Base-by-base conservation (phyloP, 768 basidiomycete species). In the Mycena albidolilacea region DNA sequence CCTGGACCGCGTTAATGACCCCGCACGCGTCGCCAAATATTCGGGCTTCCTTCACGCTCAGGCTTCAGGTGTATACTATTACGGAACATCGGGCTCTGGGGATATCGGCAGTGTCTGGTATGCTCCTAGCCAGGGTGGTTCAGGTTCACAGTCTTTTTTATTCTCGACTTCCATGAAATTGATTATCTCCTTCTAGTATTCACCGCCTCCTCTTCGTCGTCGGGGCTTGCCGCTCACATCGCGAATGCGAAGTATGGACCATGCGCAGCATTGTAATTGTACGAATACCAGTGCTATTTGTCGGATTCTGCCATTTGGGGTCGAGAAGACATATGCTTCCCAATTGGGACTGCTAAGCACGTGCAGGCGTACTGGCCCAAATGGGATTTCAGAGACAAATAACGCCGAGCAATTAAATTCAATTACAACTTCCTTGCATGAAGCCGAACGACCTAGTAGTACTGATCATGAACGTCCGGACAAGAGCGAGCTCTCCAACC, bases 71-170 rank as follows among this genome's bases (percentile, higher is more conserved):
- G 85, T 89, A 4, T 81, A 81, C 74, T 84, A 87, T 71, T 87
- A 82, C 67, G 88, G 84, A 21, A 85, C 83, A 19, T 78, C 83
- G 48, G 77, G 83, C 1, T 72, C 75, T 17, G 71, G 81, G 46
- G 86, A 89, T 70, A 80, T 89, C 9, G 87, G 87, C 4, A 85
- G 84, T 7, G 85, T 86, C n/a, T 87, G 86, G 86, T 87, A 70
- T 17, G 73, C 73, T 21, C 69, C 73, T 1, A 48, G 12, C n/a
- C 70, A 82, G 83, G 80, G 85, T 81, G 73, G 73, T 15, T 70
- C 68, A 67, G 43, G 77, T 38, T 8, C 52, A 12, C 67, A 43
- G 41, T 38, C n/a, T 55, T n/a, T 37, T 12, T 44, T 66, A 7
- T n/a, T 9, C 1, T 19, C 14, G 11, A 19, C 19, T 44, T 54